phyloP scores from a whole-genome alignment of 2,329 filamentous ascomycete species.

The Blastomyces emzantsi region DNA sequence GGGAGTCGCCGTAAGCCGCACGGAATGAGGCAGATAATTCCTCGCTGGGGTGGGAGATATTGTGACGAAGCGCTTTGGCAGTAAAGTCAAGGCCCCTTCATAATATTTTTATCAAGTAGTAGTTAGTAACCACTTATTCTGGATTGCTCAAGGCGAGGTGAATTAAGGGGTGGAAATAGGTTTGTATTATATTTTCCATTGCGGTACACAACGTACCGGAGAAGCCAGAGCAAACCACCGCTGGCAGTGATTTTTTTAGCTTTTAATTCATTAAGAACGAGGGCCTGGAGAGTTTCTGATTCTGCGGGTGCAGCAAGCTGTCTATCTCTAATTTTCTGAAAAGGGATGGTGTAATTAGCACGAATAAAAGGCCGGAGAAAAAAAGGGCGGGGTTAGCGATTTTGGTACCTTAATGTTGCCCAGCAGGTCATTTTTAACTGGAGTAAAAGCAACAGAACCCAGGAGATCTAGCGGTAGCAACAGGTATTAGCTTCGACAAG shows the following conservation, averaged over 20 bases:
- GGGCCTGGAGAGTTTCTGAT: slow-evolving; percentile 75
- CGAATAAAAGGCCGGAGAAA: not conserved
- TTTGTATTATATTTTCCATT: not conserved
- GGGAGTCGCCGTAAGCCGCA: slow-evolving; percentile 69
- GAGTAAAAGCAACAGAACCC: slow-evolving; percentile 66
- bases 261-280: slow-evolving; percentile 80
- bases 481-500: not conserved
- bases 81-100: slow-evolving; percentile 87
- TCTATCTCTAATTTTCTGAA: slow-evolving; percentile 78
- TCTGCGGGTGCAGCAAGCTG: slow-evolving; percentile 68
- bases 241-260: slow-evolving; percentile 79
- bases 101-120: not conserved
- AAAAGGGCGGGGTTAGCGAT: slow-evolving; percentile 11
- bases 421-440: slow-evolving; percentile 83
- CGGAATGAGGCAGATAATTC: slow-evolving; percentile 86
- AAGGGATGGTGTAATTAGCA: slow-evolving; percentile 7
- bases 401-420: slow-evolving; percentile 81
- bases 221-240: slow-evolving; percentile 85
- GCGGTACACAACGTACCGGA: slow-evolving; percentile 51
- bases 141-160: not conserved
- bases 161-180: not conserved
- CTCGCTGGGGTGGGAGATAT: slow-evolving; percentile 56
- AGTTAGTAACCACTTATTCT: not conserved
- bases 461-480: slow-evolving; percentile 44
- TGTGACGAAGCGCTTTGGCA: slow-evolving; percentile 68